Percentiles rank a stretch among this genome's conserved stretches.
Evolutionary conservation across 371 early-diverging fungal genomes (phyloP).

Genomic region (Mucor mucedo): DNA sequence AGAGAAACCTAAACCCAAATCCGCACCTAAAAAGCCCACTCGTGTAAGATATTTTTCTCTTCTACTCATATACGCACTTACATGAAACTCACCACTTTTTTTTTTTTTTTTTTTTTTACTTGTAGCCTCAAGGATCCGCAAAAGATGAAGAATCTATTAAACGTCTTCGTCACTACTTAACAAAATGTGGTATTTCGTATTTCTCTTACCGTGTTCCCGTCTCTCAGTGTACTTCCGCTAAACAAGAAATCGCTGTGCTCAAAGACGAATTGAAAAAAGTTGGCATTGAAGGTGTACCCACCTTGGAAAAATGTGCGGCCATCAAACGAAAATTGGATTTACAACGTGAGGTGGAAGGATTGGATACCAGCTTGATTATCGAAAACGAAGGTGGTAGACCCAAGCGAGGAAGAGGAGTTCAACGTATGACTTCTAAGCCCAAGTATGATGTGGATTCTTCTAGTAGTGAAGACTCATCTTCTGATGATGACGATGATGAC

Average conservation of each 20-base stretch:
- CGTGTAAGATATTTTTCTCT: background rate
- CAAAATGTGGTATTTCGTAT: constrained; percentile 46
- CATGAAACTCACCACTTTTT: background rate
- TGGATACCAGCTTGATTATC: constrained; percentile 43
- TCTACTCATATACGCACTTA: too few species aligned
- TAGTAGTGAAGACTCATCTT: too few species aligned
- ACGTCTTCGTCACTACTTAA: constrained; percentile 44
- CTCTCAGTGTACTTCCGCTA: constrained; percentile 15
- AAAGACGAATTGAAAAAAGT: constrained; percentile 29
- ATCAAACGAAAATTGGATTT: constrained; percentile 48
- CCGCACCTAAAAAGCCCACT: background rate
- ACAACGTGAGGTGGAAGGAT: constrained; percentile 42
- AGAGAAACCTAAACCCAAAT: background rate
- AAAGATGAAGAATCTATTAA: constrained; percentile 44
- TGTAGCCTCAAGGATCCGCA: constrained; percentile 7
- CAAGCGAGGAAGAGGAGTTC: constrained; percentile 14
- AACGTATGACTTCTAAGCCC: constrained; percentile 2
- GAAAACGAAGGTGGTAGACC: constrained; percentile 15
- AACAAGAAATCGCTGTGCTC: constrained; percentile 24
- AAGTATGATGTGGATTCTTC: constrained; percentile 5
- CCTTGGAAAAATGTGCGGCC: constrained; percentile 49
- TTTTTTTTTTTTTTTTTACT: background rate
- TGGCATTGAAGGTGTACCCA: constrained; percentile 43
- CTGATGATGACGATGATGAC: constrained; percentile 14
- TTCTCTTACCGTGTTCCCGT: constrained; percentile 4